Evolutionary conservation across 192 early-diverging fungal species (phyloP).

Genomic region (Dissophora globulifera): DNA sequence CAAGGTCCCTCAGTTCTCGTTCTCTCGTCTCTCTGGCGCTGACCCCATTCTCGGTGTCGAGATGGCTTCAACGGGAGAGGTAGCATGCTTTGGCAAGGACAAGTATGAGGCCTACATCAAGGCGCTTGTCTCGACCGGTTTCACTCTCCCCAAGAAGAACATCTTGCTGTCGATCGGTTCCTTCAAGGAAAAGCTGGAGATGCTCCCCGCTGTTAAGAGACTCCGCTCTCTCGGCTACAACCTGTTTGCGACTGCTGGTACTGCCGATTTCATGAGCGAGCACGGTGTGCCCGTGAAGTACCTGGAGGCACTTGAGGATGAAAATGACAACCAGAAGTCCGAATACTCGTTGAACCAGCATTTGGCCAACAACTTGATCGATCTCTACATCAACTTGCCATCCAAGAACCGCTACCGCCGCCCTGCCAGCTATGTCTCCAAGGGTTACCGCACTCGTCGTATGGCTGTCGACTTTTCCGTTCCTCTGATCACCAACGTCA

Average conservation of each 20-base stretch:
- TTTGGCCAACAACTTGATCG: slow-evolving; percentile 96
- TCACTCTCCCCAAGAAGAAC: slow-evolving; percentile 95
- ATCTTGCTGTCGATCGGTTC: slow-evolving; percentile 96
- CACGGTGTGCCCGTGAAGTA: slow-evolving; percentile 93
- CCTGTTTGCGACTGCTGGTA: slow-evolving; percentile 96
- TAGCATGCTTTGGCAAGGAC: slow-evolving; percentile 96
- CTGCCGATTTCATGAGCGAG: slow-evolving; percentile 96
- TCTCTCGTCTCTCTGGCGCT: slow-evolving; percentile 93
- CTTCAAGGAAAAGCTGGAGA: slow-evolving; percentile 98
- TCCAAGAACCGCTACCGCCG: slow-evolving; percentile 97
- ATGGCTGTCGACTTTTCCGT: slow-evolving; percentile 98
- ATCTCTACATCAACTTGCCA: slow-evolving; percentile 98
- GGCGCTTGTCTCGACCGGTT: slow-evolving; percentile 92
- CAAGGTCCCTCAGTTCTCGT: slow-evolving; percentile 99
- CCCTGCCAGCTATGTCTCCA: slow-evolving; percentile 93
- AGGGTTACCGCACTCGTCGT: slow-evolving; percentile 94
- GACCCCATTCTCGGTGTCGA: slow-evolving; percentile 99
- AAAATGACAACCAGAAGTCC: slow-evolving; percentile 66
- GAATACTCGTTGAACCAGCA: slow-evolving; percentile 96
- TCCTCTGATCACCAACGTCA: slow-evolving; percentile 98
- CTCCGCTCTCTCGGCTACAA: slow-evolving; percentile 90
- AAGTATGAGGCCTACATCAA: slow-evolving; percentile 99
- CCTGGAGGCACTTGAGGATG: slow-evolving; percentile 81
- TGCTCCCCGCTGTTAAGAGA: slow-evolving; percentile 88
- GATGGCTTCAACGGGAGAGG: slow-evolving; percentile 99